Percentiles rank a stretch among this genome's conserved stretches.
Conservation (phyloP, 257 asterid species). For the Scutellaria minor region DNA sequence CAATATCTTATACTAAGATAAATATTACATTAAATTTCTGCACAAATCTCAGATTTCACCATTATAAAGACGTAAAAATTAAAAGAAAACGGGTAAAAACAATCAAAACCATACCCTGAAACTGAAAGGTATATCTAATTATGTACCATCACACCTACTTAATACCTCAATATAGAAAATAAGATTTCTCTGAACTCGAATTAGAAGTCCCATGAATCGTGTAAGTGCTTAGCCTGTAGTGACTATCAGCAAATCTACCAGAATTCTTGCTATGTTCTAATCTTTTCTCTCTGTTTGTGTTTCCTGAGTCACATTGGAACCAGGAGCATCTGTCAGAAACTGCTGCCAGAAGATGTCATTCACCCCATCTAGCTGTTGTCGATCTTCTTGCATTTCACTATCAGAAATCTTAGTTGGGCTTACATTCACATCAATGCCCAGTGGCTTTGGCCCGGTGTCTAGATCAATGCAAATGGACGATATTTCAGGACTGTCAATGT, state of each 20-base stretch:
- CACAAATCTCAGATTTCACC: not conserved
- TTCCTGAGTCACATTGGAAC: constrained; percentile 45
- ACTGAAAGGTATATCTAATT: constrained; percentile 27
- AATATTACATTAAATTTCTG: constrained; percentile 12
- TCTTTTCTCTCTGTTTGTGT: constrained; percentile 52
- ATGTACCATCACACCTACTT: constrained; percentile 26
- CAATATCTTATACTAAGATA: constrained; percentile 8
- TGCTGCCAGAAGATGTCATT: constrained; percentile 93
- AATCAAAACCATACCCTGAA: constrained; percentile 28
- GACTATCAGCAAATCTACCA: constrained; percentile 31
- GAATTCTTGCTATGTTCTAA: constrained; percentile 30
- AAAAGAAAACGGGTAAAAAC: constrained; percentile 15
- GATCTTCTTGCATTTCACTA: constrained; percentile 36
- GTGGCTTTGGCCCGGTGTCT: constrained; percentile 44
- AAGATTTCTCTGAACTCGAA: constrained; percentile 39
- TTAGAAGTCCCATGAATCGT: constrained; percentile 49
- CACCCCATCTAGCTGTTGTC: constrained; percentile 42
- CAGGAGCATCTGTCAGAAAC: constrained; percentile 75
- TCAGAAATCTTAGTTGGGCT: constrained; percentile 42
- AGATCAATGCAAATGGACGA: constrained; percentile 56
- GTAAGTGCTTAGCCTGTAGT: constrained; percentile 41
- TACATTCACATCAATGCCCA: constrained; percentile 51
- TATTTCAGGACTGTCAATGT: constrained; percentile 50
- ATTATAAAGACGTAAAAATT: not conserved
- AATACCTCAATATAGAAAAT: constrained; percentile 2